These are phyloP conservation scores for Leishmania guyanensis DNA, from an alignment of 208 protist genomes.

Conservation along the genomic window DNA sequence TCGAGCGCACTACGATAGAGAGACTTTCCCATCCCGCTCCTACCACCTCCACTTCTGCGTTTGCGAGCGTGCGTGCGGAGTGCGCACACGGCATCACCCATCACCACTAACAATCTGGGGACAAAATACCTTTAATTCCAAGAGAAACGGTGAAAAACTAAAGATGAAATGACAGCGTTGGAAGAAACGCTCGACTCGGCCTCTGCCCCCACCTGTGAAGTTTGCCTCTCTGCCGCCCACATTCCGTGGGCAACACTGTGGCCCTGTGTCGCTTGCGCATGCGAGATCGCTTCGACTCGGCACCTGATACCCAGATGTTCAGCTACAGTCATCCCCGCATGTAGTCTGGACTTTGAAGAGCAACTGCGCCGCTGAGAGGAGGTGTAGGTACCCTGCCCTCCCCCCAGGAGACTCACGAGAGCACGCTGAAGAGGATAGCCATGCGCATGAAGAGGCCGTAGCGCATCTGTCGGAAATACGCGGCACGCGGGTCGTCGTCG, in stretches of 20 bases:
- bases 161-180: neutral
- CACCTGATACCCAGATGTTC: neutral
- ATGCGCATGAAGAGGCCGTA: constrained; percentile 98
- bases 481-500: constrained; percentile 94
- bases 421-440: constrained; percentile 94
- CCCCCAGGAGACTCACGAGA: constrained; percentile 35
- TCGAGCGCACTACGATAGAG: too few species aligned
- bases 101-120: too few species aligned
- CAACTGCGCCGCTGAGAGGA: neutral
- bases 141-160: neutral
- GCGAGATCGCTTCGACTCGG: neutral
- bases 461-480: constrained; percentile 98
- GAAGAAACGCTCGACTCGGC: neutral
- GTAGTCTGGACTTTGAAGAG: neutral
- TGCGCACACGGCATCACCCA: too few species aligned
- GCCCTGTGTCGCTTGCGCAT: neutral
- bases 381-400: neutral
- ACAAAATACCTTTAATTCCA: neutral
- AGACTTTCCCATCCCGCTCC: too few species aligned
- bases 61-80: too few species aligned
- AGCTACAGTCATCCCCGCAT: too few species aligned
- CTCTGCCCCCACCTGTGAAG: neutral
- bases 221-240: neutral
- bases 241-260: neutral
- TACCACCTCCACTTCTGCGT: too few species aligned